These are phyloP conservation scores for Scheffersomyces segobiensis DNA, from an alignment of 1,139 yeast species.

Conservation along the genomic window DNA sequence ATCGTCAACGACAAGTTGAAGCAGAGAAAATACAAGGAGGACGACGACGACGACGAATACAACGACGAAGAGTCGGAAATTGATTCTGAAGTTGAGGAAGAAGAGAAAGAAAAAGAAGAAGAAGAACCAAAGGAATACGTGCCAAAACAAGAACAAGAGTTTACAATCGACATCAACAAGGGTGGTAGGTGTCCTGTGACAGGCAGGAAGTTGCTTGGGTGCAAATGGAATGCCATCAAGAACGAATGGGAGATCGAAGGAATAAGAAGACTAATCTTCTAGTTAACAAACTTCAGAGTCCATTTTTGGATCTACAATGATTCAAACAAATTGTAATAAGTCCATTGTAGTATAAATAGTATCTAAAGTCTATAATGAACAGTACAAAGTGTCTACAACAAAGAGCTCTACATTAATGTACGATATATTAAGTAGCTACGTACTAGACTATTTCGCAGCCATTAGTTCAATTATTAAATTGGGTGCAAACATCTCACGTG, in stretches of 20 bases:
- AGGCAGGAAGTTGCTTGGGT: conserved; percentile 69
- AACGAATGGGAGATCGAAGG: conserved; percentile 76
- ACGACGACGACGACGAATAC: conserved; percentile 14
- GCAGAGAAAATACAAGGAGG: conserved; percentile 6
- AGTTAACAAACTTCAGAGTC: conserved; percentile 5
- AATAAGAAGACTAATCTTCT: conserved; percentile 67
- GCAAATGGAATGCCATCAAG: conserved; percentile 58
- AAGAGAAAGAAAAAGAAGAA: conserved; percentile 14
- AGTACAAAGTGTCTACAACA: background rate
- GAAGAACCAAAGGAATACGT: conserved; percentile 19
- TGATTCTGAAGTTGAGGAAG: conserved; percentile 16
- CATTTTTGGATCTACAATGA: background rate
- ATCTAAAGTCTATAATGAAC: background rate
- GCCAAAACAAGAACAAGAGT: conserved; percentile 20
- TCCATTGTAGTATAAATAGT: background rate
- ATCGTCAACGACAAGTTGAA: conserved; percentile 25
- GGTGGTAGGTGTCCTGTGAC: conserved; percentile 90
- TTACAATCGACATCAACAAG: conserved; percentile 27
- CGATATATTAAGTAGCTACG: too few relatives aligned
- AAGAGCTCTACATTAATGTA: too few relatives aligned
- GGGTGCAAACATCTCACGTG: background rate
- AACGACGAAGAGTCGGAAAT: conserved; percentile 19
- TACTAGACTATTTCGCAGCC: background rate
- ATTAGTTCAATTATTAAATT: too few relatives aligned
- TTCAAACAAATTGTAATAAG: too few relatives aligned